phyloP scores from a whole-genome alignment of 352 stramenopile species.

The Sclerospora graminicola region DNA sequence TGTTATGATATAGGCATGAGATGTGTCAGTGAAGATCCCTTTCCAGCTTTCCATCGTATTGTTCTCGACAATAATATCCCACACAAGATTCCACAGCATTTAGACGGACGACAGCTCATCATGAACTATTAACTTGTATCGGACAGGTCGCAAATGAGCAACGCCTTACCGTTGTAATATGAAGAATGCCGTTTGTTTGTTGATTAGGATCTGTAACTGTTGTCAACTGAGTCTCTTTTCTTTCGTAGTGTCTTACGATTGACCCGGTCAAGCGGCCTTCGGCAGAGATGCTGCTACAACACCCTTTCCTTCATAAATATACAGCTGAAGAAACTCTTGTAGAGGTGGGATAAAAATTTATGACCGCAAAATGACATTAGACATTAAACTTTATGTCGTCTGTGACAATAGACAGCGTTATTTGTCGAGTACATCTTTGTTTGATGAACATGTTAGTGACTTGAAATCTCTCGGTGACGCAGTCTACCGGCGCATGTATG shows the following conservation, averaged over 20 bases:
- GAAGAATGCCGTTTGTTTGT: slow-evolving; percentile 60
- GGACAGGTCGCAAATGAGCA: slow-evolving; percentile 69
- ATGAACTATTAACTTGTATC: not conserved
- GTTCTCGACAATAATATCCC: too few species aligned
- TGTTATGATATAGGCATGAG: too few species aligned
- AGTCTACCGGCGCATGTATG: slow-evolving; percentile 71
- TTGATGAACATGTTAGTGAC: slow-evolving; percentile 45
- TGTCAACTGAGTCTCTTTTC: not conserved
- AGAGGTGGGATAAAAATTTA: slow-evolving; percentile 30
- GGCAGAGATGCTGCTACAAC: slow-evolving; percentile 47
- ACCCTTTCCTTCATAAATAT: slow-evolving; percentile 66
- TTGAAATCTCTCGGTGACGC: slow-evolving; percentile 59
- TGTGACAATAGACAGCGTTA: slow-evolving; percentile 43
- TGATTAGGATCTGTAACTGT: slow-evolving; percentile 27
- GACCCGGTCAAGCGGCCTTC: slow-evolving; percentile 53
- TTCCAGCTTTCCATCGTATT: too few species aligned
- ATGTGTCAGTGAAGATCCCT: too few species aligned
- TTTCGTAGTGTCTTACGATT: slow-evolving; percentile 46
- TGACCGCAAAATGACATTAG: not conserved
- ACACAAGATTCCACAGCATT: too few species aligned
- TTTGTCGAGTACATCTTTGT: slow-evolving; percentile 43
- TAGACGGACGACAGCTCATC: too few species aligned
- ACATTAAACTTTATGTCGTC: not conserved
- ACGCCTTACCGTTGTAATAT: slow-evolving; percentile 55
- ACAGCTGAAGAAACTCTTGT: slow-evolving; percentile 49